Conservation (phyloP, 2,329 filamentous ascomycete genomes). For the Fusarium dlaminii region DNA sequence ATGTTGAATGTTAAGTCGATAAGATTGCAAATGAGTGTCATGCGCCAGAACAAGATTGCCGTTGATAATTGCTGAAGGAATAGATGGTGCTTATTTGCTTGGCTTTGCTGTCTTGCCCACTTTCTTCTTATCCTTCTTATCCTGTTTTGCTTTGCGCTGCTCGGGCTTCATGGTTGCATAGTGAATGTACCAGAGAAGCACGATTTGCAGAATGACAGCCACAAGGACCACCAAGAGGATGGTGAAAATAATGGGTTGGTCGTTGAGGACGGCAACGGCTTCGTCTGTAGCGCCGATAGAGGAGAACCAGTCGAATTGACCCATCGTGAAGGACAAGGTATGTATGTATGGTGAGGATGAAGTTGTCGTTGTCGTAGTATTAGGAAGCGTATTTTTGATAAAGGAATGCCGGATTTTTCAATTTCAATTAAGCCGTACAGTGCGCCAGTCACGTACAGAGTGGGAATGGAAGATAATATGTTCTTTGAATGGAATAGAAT, state of each 20-base stretch:
- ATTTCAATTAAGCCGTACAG: slow-evolving; percentile 12
- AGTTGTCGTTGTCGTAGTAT: neutral
- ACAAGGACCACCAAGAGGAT: slow-evolving; percentile 65
- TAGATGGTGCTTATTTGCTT: neutral
- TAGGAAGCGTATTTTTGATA: neutral
- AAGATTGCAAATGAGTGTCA: neutral
- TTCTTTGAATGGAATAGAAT: slow-evolving; percentile 2
- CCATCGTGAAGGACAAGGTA: slow-evolving; percentile 47
- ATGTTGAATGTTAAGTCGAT: neutral
- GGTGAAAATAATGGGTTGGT: slow-evolving; percentile 68
- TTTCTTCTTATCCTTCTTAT: slow-evolving; percentile 55
- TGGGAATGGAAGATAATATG: slow-evolving; percentile 1
- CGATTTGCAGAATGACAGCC: slow-evolving; percentile 56
- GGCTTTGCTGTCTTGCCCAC: slow-evolving; percentile 41
- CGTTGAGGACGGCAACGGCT: slow-evolving; percentile 68
- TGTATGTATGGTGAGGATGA: neutral
- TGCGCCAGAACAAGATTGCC: neutral
- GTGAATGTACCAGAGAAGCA: slow-evolving; percentile 67
- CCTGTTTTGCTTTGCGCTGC: slow-evolving; percentile 64
- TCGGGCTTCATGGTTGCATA: slow-evolving; percentile 69
- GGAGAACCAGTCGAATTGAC: slow-evolving; percentile 66
- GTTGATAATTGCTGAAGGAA: neutral
- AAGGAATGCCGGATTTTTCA: neutral
- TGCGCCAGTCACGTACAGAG: slow-evolving; percentile 42
- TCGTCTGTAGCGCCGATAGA: slow-evolving; percentile 66